Base-by-base conservation (phyloP, 345 rosid genomes). In the Populus nigra region DNA sequence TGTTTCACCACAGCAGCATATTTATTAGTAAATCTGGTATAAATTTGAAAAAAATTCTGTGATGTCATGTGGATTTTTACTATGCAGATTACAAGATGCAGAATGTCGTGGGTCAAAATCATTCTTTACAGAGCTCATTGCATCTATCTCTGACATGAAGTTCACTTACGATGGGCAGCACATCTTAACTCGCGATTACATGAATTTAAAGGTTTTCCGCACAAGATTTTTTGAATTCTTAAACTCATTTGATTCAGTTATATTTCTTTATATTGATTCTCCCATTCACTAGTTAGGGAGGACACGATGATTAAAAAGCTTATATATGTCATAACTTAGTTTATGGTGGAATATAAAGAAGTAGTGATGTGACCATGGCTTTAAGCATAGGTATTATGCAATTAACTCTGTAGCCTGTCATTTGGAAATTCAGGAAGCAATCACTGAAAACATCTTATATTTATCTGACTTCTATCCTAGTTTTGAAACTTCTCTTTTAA, bases 151-250 rank as follows among this genome's bases (percentile, higher is more conserved):
- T 69, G 90, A 88, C 81, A 79, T 91, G 78, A 89, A 88, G 76
- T 91, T 89, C 79, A 71, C 90, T 67, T 79, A 81, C 71, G 86
- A 89, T 75, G 94, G 91, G 65, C 77, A 73, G 73, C 86, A 86
- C 83, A 79, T 91, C 71, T 71, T 91, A 77, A 91, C 90, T 77
- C 92, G 90, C 22, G 92, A 91, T 77, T 89, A 88, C 83, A 83
- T 91, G 90, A 88, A 81, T 82, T 73, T 91, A 73, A 89, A 89
- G 94, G 94, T 91, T 55, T 31, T 70, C 73, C 33, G 66, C 38
- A 29, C 36, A 4, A 36, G 69, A 49, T 66, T 47, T 10, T 41
- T 79, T 73, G 35, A 63, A 66, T 73, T 79, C 18, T 61, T 57
- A 75, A 45, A 62, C 47, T 27, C 22, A 45, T 61, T 22, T 22